Conservation (phyloP, 2,329 filamentous ascomycete genomes). For the Neophaeococcomyces aloes region DNA sequence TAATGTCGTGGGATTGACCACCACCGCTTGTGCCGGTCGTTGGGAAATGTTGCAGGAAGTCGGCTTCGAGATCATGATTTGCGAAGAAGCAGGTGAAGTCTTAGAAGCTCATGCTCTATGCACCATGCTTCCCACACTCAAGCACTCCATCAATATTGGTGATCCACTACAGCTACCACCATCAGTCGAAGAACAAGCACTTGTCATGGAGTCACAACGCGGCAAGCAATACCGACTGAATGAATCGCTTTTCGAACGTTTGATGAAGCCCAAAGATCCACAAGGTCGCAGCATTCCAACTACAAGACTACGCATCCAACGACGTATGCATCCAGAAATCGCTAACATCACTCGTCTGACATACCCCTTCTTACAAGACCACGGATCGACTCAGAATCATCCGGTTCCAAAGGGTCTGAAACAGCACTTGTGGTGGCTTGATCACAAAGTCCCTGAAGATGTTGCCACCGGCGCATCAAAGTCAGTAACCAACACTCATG, state of each 20-base stretch:
- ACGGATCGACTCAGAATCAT: conserved; percentile 11
- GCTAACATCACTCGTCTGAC: conserved; percentile 22
- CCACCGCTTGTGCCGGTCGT: conserved; percentile 23
- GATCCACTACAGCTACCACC: conserved; percentile 26
- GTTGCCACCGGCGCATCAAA: conserved; percentile 9
- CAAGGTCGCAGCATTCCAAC: conserved; percentile 15
- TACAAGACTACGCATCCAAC: conserved; percentile 23
- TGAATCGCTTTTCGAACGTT: conserved; percentile 51
- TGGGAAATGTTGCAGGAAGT: conserved; percentile 20
- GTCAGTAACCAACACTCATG: conserved; percentile 23
- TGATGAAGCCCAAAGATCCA: conserved; percentile 26
- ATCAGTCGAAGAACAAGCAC: conserved; percentile 28
- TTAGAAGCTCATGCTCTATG: conserved; percentile 53
- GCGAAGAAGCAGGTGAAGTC: conserved; percentile 60
- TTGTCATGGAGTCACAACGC: conserved; percentile 41
- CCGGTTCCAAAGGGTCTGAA: conserved; percentile 20
- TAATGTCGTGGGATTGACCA: conserved; percentile 26
- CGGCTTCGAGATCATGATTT: conserved; percentile 40
- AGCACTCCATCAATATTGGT: conserved; percentile 48
- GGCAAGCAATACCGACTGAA: conserved; percentile 47
- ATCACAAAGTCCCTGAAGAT: conserved; percentile 22
- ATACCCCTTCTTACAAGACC: conserved; percentile 24
- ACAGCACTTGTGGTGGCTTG: conserved; percentile 24
- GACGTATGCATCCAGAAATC: conserved; percentile 27
- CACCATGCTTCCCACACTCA: conserved; percentile 47